Evolutionary conservation across 75 land plant genomes (phyloP).

Genomic region (Chamaecyparis obtusa): DNA sequence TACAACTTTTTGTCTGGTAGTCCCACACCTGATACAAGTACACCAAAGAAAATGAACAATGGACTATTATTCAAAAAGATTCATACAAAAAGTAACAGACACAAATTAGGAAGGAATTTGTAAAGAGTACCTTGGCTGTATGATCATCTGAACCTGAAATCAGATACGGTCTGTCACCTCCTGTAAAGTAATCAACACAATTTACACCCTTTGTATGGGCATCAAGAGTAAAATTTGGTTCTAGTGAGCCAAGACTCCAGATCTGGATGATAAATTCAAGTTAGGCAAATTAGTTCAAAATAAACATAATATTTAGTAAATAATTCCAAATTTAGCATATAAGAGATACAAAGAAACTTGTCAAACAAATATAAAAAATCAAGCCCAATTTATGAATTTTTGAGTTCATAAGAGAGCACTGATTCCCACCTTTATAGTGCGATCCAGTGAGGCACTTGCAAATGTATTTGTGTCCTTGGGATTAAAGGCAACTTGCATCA

Average conservation of each 20-base stretch:
- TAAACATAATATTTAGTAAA: not conserved
- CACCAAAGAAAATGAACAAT: not conserved
- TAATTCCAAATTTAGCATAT: not conserved
- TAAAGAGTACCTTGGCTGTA: slow-evolving; percentile 69
- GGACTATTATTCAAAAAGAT: not conserved
- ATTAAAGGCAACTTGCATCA: slow-evolving; percentile 97
- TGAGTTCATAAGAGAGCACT: not conserved
- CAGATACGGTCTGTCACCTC: slow-evolving; percentile 64
- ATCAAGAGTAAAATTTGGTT: slow-evolving; percentile 86
- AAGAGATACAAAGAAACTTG: not conserved
- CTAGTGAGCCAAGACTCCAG: slow-evolving; percentile 92
- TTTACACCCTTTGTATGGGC: slow-evolving; percentile 88
- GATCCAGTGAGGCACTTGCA: slow-evolving; percentile 88
- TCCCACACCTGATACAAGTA: slow-evolving; percentile 68
- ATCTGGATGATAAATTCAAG: slow-evolving; percentile 47
- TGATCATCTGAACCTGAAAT: slow-evolving; percentile 95
- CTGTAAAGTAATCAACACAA: slow-evolving; percentile 86
- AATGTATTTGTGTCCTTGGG: slow-evolving; percentile 91
- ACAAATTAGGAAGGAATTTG: not conserved
- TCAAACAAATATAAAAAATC: too few relatives aligned
- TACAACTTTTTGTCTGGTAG: slow-evolving; percentile 84
- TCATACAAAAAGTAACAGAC: not conserved
- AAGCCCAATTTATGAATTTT: not conserved
- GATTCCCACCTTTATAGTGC: slow-evolving; percentile 71
- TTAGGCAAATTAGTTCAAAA: not conserved